Base-by-base conservation (phyloP, 2,329 filamentous ascomycete species). In the Hypocreales sp. region DNA sequence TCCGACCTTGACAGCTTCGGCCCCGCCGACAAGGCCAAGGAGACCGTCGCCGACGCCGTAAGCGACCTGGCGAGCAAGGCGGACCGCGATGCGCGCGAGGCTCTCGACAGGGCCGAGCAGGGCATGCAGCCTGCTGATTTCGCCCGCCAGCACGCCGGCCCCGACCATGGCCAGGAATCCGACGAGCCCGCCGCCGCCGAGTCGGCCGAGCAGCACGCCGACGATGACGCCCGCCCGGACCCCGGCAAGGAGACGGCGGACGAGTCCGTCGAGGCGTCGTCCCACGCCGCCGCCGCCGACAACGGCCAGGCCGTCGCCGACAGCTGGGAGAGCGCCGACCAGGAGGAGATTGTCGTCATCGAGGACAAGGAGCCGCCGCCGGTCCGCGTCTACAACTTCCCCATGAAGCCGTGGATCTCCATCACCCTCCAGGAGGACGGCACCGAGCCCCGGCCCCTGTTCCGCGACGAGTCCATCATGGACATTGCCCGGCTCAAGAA, bases 401-500 rank as follows among this genome's bases (percentile, higher is more conserved):
- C 90, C 11, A 83, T 98, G 77, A 82, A 79, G 51, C 90, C 90
- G 4, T 98, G 92, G 65, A 86, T 92, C 38, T 79, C 86, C 13
- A 90, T 98, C 46, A 74, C 71, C 9, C 69, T 95, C 41, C 61
- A 72, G 47, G 58, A 68, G 37, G 53, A 63, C 34, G 54, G 64
- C 33, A 53, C 66, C 10, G 61, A 72, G 32, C 50, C 63, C 15
- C 66, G 69, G 11, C 64, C 76, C 4, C 55, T 64, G 27, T 76
- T 95, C 50, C 75, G 78, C 20, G 72, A 82, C 31, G 79, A 87
- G 38, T 69, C 77, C 23, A 75, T 93, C 41, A 80, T 93, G 62
- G 83, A 93, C 41, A 90, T 98, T 46, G 87, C 90, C 27, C 73
- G 84, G 31, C 65, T 95, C 37, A 93, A 93, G 65, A 95, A 95